Evolutionary conservation across 192 early-diverging fungal species (phyloP).

Genomic region (Backusella sp.): DNA sequence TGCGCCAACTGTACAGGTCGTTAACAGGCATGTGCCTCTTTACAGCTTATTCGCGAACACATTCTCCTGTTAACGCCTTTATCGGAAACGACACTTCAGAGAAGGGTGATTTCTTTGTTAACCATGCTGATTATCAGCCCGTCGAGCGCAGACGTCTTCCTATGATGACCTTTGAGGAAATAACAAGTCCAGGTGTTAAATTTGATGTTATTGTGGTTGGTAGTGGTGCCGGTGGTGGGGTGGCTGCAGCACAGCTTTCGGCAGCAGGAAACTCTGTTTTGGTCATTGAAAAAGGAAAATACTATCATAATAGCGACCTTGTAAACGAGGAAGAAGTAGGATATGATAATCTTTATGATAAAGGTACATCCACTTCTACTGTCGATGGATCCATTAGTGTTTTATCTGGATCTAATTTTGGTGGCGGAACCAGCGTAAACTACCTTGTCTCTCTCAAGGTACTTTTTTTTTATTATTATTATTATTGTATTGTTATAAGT

Average conservation of each 20-base stretch:
- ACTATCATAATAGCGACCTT: conserved; percentile 53
- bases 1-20: conserved; percentile 31
- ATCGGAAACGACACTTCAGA: conserved; percentile 56
- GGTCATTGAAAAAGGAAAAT: conserved; percentile 72
- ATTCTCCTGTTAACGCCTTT: conserved; percentile 17
- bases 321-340: conserved; percentile 46
- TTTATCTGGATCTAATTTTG: conserved; percentile 63
- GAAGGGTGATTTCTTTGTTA: conserved; percentile 16
- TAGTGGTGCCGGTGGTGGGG: conserved; percentile 63
- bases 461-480: neutral
- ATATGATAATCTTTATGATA: conserved; percentile 49
- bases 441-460: conserved; percentile 55
- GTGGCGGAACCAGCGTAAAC: conserved; percentile 71
- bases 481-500: conserved; percentile 7
- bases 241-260: conserved; percentile 62
- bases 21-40: conserved; percentile 25
- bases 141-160: neutral
- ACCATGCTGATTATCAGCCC: conserved; percentile 4
- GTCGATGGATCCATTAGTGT: conserved; percentile 50
- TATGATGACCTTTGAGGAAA: neutral
- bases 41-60: conserved; percentile 16
- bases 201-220: conserved; percentile 72
- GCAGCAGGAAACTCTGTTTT: conserved; percentile 62
- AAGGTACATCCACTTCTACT: conserved; percentile 37
- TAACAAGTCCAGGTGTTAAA: conserved; percentile 14